Conservation (phyloP, 2,329 filamentous ascomycete genomes). For the Colletotrichum plurivorum region DNA sequence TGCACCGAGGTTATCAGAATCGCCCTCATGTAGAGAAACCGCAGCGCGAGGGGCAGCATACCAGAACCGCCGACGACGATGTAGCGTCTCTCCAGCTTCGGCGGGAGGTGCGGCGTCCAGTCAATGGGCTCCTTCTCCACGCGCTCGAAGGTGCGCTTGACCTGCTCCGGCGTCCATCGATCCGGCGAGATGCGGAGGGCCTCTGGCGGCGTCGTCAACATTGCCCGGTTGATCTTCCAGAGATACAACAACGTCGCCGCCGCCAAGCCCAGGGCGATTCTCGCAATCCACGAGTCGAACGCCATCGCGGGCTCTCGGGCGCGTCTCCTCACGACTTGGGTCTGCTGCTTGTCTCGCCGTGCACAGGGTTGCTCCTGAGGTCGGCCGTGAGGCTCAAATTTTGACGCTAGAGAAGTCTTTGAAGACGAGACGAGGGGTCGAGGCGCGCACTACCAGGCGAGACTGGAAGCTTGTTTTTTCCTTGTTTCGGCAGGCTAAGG, state of each 20-base stretch:
- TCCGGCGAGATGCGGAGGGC: conserved; percentile 48
- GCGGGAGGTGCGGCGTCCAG: conserved; percentile 55
- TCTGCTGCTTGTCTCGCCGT: neutral
- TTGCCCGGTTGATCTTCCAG: conserved; percentile 53
- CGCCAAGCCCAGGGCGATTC: conserved; percentile 22
- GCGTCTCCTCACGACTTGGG: neutral
- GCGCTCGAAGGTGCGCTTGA: conserved; percentile 52
- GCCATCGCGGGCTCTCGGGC: conserved; percentile 1
- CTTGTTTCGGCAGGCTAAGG: neutral
- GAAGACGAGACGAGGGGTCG: too few species aligned
- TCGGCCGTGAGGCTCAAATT: neutral
- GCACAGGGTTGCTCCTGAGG: neutral
- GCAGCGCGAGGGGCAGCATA: conserved; percentile 44
- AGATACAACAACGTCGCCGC: conserved; percentile 49
- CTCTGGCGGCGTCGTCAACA: conserved; percentile 54
- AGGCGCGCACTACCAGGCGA: neutral
- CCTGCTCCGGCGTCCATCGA: conserved; percentile 54
- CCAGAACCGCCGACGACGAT: conserved; percentile 63
- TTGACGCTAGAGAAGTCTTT: neutral
- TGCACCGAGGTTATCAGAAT: conserved; percentile 41
- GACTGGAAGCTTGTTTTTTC: conserved; percentile 20
- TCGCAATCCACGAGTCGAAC: conserved; percentile 29
- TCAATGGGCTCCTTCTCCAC: conserved; percentile 55
- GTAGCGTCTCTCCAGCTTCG: conserved; percentile 57
- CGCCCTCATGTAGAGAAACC: neutral